These are phyloP conservation scores for Candida pseudoglaebosa DNA, from an alignment of 805 yeast species.

Conservation along the genomic window DNA sequence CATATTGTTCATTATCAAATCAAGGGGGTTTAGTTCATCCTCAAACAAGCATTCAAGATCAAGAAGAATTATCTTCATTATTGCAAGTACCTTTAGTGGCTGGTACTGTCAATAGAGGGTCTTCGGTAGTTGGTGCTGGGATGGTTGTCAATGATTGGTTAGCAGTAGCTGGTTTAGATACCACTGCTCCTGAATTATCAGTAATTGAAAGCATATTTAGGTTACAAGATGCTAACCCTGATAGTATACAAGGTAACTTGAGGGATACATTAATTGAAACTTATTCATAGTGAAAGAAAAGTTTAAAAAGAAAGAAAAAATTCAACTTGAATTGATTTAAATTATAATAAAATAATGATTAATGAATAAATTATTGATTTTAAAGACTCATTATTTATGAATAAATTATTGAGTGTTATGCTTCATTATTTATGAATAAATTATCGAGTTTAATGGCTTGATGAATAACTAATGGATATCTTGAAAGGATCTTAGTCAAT, in stretches of 20 bases:
- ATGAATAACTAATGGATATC: too few species aligned
- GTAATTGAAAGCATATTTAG: conserved; percentile 95
- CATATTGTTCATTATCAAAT: conserved; percentile 90
- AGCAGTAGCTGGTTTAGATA: conserved; percentile 94
- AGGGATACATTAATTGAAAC: conserved; percentile 93
- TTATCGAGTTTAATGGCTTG: too few species aligned
- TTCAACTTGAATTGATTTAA: too few species aligned
- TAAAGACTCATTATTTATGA: too few species aligned
- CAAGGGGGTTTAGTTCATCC: conserved; percentile 99
- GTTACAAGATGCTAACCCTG: conserved; percentile 88
- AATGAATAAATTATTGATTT: not conserved
- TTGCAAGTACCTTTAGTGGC: conserved; percentile 97
- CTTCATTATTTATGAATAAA: too few species aligned
- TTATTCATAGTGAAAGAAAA: conserved; percentile 60
- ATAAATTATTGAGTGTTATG: too few species aligned
- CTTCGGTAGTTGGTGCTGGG: conserved; percentile 97
- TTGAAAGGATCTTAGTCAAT: too few species aligned
- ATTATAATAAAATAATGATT: not conserved
- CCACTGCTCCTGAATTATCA: conserved; percentile 97
- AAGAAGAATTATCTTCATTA: conserved; percentile 93
- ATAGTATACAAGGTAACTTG: conserved; percentile 75
- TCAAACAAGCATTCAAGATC: conserved; percentile 94
- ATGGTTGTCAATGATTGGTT: conserved; percentile 98
- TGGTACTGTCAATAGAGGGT: conserved; percentile 97
- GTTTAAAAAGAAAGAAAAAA: not conserved